These are phyloP conservation scores for Ophiostoma angusticollis DNA, from an alignment of 2,329 filamentous ascomycete species.

Conservation along the genomic window DNA sequence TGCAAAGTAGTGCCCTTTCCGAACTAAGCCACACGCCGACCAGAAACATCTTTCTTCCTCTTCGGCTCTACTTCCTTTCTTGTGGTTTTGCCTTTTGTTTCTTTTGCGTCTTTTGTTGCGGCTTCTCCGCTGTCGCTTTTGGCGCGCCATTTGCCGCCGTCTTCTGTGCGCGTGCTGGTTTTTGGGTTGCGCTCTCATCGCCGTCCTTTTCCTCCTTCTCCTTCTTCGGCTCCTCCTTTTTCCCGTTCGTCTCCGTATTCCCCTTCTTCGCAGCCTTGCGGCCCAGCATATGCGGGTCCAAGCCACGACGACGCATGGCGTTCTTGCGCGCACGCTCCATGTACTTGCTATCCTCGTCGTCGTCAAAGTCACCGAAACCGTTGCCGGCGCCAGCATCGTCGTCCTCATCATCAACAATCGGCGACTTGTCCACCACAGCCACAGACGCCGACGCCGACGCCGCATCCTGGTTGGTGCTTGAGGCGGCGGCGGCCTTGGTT, in stretches of 20 bases:
- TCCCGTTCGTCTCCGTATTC: slow-evolving; percentile 1
- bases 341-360: slow-evolving; percentile 57
- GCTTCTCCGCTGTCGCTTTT: slow-evolving; percentile 10
- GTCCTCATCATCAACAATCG: slow-evolving; percentile 33
- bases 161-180: no score
- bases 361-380: slow-evolving; percentile 61
- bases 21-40: no score
- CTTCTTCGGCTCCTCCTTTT: slow-evolving; percentile 12
- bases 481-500: slow-evolving; percentile 8
- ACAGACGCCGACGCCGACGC: slow-evolving; percentile 14
- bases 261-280: slow-evolving; percentile 19
- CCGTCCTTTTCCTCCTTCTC: slow-evolving; percentile 3
- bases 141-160: background rate
- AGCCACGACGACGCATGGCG: slow-evolving; percentile 58
- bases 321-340: slow-evolving; percentile 64
- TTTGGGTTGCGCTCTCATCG: background rate
- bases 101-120: slow-evolving; percentile 9
- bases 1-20: no score
- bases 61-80: slow-evolving; percentile 7
- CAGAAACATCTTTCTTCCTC: slow-evolving; percentile 8
- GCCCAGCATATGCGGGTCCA: slow-evolving; percentile 53
- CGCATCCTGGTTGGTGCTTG: slow-evolving; percentile 10
- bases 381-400: slow-evolving; percentile 32
- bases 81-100: slow-evolving; percentile 7
- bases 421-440: slow-evolving; percentile 49